Percentiles rank a stretch among this genome's conserved stretches.
Evolutionary conservation across 2,329 filamentous ascomycete genomes (phyloP).

Genomic region (Pseudocercospora crystallina): DNA sequence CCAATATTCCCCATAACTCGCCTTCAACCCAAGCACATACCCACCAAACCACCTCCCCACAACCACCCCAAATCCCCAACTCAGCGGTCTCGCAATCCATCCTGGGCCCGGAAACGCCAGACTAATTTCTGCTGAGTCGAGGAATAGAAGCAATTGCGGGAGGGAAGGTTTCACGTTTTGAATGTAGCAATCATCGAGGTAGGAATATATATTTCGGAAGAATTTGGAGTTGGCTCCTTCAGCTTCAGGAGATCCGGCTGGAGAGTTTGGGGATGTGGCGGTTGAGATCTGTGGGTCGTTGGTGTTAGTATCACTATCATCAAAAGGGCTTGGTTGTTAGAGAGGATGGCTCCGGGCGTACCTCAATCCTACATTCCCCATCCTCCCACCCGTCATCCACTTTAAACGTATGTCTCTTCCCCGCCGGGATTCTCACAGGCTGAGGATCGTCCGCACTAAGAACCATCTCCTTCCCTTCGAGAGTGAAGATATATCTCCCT

Average conservation of each 20-base stretch:
- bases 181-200: constrained; percentile 31
- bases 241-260: constrained; percentile 16
- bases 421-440: constrained; percentile 25
- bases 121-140: constrained; percentile 31
- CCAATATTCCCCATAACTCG: constrained; percentile 26
- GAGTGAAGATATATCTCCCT: constrained; percentile 33
- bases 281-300: constrained; percentile 21
- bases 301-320: too few relatives aligned
- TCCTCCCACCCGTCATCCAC: constrained; percentile 21
- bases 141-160: constrained; percentile 30
- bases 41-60: constrained; percentile 28
- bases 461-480: constrained; percentile 25
- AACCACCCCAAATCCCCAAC: constrained; percentile 29
- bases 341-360: too few relatives aligned
- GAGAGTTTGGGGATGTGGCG: constrained; percentile 14
- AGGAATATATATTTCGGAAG: constrained; percentile 33
- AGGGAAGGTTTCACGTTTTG: constrained; percentile 26
- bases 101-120: constrained; percentile 30
- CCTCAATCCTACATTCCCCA: too few relatives aligned
- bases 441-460: constrained; percentile 28
- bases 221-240: constrained; percentile 28
- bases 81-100: constrained; percentile 25
- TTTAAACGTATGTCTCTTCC: constrained; percentile 30
- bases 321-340: too few relatives aligned
- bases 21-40: constrained; percentile 22